A percentile compares a stretch with the other conserved stretches of the same genome.
phyloP scores from a whole-genome alignment of 768 basidiomycete species.

The Kwoniella dejecticola region DNA sequence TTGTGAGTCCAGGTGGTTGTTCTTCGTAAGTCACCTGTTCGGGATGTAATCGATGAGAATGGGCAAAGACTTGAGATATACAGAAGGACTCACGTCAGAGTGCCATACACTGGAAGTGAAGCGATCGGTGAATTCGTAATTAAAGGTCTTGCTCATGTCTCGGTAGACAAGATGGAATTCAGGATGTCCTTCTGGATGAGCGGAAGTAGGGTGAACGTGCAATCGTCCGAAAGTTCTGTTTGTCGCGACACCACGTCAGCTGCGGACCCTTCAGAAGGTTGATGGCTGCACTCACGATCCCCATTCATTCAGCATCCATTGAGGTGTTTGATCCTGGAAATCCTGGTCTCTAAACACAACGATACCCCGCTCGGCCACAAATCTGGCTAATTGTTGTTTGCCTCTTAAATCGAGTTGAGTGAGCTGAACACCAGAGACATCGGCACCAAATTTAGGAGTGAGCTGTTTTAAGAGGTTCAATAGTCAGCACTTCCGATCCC shows the following conservation, averaged over 20 bases:
- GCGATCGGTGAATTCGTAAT: slow-evolving; percentile 61
- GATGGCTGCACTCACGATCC: slow-evolving; percentile 53
- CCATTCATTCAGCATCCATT: slow-evolving; percentile 63
- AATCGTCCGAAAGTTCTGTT: slow-evolving; percentile 59
- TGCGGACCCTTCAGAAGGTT: no score
- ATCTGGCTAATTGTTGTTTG: slow-evolving; percentile 53
- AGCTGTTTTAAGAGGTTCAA: slow-evolving; percentile 46
- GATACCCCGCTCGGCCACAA: slow-evolving; percentile 50
- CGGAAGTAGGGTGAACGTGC: slow-evolving; percentile 80
- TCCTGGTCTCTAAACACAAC: slow-evolving; percentile 72
- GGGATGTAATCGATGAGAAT: no score
- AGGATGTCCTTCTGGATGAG: slow-evolving; percentile 71
- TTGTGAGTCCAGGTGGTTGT: slow-evolving; percentile 81
- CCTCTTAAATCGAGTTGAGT: slow-evolving; percentile 63
- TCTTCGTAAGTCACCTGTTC: slow-evolving; percentile 67
- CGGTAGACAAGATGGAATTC: slow-evolving; percentile 82
- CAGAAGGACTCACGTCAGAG: slow-evolving; percentile 18
- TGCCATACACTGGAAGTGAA: slow-evolving; percentile 71
- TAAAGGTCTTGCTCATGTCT: slow-evolving; percentile 76
- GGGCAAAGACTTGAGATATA: no score
- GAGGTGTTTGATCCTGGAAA: slow-evolving; percentile 65
- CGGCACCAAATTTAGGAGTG: slow-evolving; percentile 74
- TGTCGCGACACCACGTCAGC: not conserved
- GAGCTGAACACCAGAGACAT: slow-evolving; percentile 71
- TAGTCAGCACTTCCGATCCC: not conserved